Evolutionary conservation across 495 filamentous ascomycete genomes (phyloP).

Genomic region (Penicillium steckii): DNA sequence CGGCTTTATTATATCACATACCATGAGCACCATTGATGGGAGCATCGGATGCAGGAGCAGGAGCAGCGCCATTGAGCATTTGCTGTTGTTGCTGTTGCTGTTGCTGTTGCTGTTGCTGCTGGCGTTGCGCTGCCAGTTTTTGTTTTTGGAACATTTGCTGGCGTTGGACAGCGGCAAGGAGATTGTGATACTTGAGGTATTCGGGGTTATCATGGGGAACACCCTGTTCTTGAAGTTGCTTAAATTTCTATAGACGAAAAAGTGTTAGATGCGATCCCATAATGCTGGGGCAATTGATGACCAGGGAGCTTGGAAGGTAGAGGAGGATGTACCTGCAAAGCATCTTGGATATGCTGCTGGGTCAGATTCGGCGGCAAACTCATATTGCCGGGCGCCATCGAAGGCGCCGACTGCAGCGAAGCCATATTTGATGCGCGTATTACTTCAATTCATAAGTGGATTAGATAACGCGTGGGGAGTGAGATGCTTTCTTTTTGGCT

Average conservation of each 20-base stretch:
- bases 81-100: slow-evolving; percentile 38
- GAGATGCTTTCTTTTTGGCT: no score
- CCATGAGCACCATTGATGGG: slow-evolving; percentile 53
- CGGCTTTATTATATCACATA: slow-evolving; percentile 19
- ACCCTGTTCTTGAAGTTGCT: slow-evolving; percentile 75
- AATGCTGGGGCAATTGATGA: neutral
- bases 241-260: slow-evolving; percentile 61
- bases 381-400: slow-evolving; percentile 59
- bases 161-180: slow-evolving; percentile 65
- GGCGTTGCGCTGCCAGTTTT: slow-evolving; percentile 33
- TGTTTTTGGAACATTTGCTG: slow-evolving; percentile 52
- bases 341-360: slow-evolving; percentile 61
- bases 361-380: slow-evolving; percentile 55
- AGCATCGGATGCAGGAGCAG: slow-evolving; percentile 23
- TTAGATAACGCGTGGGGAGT: neutral
- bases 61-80: slow-evolving; percentile 33
- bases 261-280: neutral
- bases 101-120: slow-evolving; percentile 48
- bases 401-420: slow-evolving; percentile 69
- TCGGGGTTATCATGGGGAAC: slow-evolving; percentile 76
- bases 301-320: neutral
- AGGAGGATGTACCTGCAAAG: slow-evolving; percentile 50
- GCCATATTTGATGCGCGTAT: slow-evolving; percentile 56
- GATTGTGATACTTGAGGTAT: slow-evolving; percentile 67
- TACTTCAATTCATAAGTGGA: slow-evolving; percentile 35